Conservation (phyloP, 106 monocot genomes). For the Triglochin maritima region DNA sequence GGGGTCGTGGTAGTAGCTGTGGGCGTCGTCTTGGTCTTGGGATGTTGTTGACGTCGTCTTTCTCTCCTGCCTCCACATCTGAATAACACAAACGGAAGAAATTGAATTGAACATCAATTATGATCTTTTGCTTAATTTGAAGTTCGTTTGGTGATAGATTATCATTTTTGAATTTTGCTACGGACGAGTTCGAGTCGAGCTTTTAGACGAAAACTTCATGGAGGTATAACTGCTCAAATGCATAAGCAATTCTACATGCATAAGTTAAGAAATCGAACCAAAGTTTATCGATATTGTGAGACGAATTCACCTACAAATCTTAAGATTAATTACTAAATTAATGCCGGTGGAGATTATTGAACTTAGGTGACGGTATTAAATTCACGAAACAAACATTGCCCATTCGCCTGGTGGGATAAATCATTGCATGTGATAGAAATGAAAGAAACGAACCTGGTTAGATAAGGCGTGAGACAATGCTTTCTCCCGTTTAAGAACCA, state of each 20-base stretch:
- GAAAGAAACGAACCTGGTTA: slow-evolving; percentile 25
- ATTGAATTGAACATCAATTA: too few relatives aligned
- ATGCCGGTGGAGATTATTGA: neutral
- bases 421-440: neutral
- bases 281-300: too few relatives aligned
- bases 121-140: too few relatives aligned
- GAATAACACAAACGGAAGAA: too few relatives aligned
- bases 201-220: too few relatives aligned
- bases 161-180: too few relatives aligned
- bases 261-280: too few relatives aligned
- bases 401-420: neutral
- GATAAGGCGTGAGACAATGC: slow-evolving; percentile 70
- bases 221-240: too few relatives aligned
- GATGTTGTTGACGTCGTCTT: slow-evolving; percentile 35
- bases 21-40: slow-evolving; percentile 15
- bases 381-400: neutral
- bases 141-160: too few relatives aligned
- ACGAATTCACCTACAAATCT: neutral
- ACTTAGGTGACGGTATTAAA: too few relatives aligned
- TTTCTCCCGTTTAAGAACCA: slow-evolving; percentile 53
- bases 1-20: slow-evolving; percentile 1
- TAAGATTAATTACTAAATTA: neutral
- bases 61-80: slow-evolving; percentile 54
- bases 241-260: too few relatives aligned
- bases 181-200: too few relatives aligned